Evolutionary conservation across 139 green algal genomes (phyloP), one percentile per base, ranked within the genome.

Genomic region (Astrephomene gubernaculifera): DNA sequence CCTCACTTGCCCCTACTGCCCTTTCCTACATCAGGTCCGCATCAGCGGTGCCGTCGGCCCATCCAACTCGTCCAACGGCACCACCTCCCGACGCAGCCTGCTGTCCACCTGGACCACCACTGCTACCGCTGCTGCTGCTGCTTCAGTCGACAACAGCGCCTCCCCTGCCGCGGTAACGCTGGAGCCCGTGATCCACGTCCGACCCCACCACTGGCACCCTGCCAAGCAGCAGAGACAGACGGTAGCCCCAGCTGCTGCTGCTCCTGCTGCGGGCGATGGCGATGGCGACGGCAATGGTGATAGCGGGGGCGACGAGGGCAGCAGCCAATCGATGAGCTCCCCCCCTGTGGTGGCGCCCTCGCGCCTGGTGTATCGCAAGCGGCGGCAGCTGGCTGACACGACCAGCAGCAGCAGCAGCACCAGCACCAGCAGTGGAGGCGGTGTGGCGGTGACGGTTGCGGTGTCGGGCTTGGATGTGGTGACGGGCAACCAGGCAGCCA

Each of bases 401-500:
- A 17, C 1, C 9, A 21, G 22, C 9, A n/a, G n/a, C n/a, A n/a
- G n/a, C n/a, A n/a, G n/a, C n/a, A n/a, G n/a, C n/a, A n/a, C n/a
- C n/a, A n/a, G n/a, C n/a, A n/a, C n/a, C n/a, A n/a, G 7, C 57
- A 65, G 19, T 17, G 49, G 49, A 19, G 57, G 21, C n/a, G 57
- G 17, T 2, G n/a, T 79, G 1, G 17, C n/a, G 8, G 2, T 81
- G 21, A 52, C 52, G 49, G 8, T 81, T 8, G 31, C 27, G 49
- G 45, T 35, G 4, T 45, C 52, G 22, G 72, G 24, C 6, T 6
- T 69, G 49, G 72, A 81, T 21, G 35, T 68, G 2, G 22, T 81
- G 2, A 36, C 33, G 3, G 72, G 52, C 49, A 81, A 81, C 72
- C 72, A 81, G 72, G 72, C 52, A 5, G 29, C 49, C 6, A 52